Percentiles rank a stretch among this genome's conserved stretches.
Conservation (phyloP, 106 monocot genomes). For the Dendrobium nobile region DNA sequence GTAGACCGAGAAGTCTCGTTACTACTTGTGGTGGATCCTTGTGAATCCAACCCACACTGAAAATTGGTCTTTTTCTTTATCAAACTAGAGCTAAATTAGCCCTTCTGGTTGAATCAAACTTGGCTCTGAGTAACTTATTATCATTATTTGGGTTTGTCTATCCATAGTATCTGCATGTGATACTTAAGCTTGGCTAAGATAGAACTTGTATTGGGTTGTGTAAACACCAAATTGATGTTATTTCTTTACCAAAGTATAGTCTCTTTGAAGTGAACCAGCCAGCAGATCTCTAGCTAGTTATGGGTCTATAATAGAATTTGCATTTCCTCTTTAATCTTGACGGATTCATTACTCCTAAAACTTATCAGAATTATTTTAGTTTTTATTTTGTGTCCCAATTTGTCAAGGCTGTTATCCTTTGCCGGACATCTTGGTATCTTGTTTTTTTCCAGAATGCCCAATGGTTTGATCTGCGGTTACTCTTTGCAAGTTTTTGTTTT, state of each 20-base stretch:
- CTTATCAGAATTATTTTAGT: neutral
- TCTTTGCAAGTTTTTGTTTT: neutral
- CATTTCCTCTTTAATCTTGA: neutral
- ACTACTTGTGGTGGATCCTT: neutral
- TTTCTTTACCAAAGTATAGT: neutral
- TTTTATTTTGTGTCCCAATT: slow-evolving; percentile 1
- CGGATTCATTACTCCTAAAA: slow-evolving; percentile 1
- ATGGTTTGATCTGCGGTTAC: slow-evolving; percentile 2
- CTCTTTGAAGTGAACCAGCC: neutral
- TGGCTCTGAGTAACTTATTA: neutral
- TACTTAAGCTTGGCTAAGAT: neutral
- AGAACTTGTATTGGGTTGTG: neutral
- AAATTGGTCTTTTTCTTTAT: neutral
- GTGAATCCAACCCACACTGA: neutral
- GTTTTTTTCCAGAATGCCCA: neutral
- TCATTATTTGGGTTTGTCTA: neutral
- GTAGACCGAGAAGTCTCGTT: neutral
- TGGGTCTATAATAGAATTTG: neutral
- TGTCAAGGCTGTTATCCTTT: neutral
- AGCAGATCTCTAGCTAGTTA: neutral
- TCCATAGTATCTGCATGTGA: neutral
- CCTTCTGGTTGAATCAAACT: neutral
- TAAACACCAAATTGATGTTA: neutral
- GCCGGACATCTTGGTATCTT: neutral
- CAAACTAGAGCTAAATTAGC: neutral